These are phyloP conservation scores for Linum trigynum DNA, from an alignment of 345 rosid species.

Conservation along the genomic window DNA sequence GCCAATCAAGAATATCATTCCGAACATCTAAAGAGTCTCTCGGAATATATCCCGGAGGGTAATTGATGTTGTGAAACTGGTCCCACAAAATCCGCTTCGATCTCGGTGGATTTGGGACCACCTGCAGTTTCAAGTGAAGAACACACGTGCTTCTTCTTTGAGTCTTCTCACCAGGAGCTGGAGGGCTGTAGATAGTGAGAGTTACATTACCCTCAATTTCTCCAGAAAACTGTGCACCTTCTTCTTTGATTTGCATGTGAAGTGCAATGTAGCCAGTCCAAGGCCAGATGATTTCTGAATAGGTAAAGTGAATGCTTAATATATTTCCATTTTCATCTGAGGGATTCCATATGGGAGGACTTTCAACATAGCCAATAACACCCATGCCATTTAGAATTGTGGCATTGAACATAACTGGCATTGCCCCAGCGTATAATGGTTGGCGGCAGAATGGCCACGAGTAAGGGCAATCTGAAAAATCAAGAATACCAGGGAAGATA, in stretches of 20 bases:
- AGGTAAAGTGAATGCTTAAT: constrained; percentile 65
- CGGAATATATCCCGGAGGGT: constrained; percentile 98
- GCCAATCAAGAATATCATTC: constrained; percentile 98
- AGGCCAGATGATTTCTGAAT: constrained; percentile 92
- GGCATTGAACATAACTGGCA: constrained; percentile 89
- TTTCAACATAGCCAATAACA: constrained; percentile 70
- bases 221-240: constrained; percentile 78
- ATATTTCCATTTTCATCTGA: constrained; percentile 78
- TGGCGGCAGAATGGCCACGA: constrained; percentile 98
- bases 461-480: constrained; percentile 85
- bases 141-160: constrained; percentile 58
- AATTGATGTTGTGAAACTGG: constrained; percentile 91
- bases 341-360: constrained; percentile 93
- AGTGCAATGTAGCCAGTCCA: constrained; percentile 97
- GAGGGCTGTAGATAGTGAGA: constrained; percentile 60
- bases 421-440: constrained; percentile 89
- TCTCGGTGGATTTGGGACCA: constrained; percentile 83
- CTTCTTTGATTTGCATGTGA: constrained; percentile 98
- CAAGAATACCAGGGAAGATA: constrained; percentile 85
- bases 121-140: constrained; percentile 74
- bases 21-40: constrained; percentile 98
- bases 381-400: constrained; percentile 96
- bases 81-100: constrained; percentile 89
- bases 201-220: constrained; percentile 82
- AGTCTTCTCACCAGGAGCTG: constrained; percentile 58